phyloP scores from a whole-genome alignment of 306 rosid species.

The Quercus aquifolioides region DNA sequence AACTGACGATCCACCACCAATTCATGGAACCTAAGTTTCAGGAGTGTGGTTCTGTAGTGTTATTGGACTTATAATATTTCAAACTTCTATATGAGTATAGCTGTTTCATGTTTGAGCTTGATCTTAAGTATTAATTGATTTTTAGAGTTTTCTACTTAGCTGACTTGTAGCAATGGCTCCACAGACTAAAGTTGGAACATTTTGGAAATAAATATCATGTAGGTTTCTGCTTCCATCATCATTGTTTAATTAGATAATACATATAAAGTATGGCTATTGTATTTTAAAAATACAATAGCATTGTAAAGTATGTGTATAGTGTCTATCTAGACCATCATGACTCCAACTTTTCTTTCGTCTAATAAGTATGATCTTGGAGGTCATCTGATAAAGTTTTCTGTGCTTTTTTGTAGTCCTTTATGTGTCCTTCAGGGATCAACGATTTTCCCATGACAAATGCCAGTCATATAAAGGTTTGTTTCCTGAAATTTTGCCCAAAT shows the following conservation, averaged over 20 bases:
- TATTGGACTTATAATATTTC: background rate
- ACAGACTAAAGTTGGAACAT: background rate
- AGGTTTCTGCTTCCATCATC: background rate
- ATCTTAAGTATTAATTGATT: background rate
- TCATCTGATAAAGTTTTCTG: constrained; percentile 9
- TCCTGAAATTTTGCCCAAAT: background rate
- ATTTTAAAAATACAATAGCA: background rate
- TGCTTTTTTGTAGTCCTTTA: constrained; percentile 67
- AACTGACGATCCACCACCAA: too few relatives aligned
- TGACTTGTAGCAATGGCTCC: constrained; percentile 6
- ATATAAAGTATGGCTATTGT: background rate
- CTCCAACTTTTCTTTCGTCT: background rate
- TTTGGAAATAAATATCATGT: background rate
- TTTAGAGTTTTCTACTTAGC: background rate
- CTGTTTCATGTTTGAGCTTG: background rate
- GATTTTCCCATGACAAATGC: constrained; percentile 89
- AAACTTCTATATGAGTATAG: background rate
- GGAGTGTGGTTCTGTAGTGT: too few relatives aligned
- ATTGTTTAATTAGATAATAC: background rate
- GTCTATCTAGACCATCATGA: background rate
- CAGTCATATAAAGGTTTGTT: constrained; percentile 77
- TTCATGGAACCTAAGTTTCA: too few relatives aligned
- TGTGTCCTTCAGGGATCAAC: constrained; percentile 95
- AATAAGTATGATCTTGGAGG: background rate
- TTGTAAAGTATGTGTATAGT: background rate